Evolutionary conservation across 257 asterid genomes (phyloP).

Genomic region (Solanum sitiens): DNA sequence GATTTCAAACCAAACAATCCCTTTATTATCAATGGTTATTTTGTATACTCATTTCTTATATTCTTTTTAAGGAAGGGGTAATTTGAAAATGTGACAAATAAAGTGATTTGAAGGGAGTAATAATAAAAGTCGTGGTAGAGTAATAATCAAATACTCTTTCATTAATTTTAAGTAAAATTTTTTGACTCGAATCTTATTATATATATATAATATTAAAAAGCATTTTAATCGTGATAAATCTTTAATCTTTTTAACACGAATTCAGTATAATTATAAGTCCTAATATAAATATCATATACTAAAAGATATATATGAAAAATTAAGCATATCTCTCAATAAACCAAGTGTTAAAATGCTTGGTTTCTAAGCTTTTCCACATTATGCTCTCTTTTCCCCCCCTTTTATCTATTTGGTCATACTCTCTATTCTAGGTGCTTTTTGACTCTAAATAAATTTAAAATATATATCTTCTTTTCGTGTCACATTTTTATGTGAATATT

Average conservation of each 20-base stretch:
- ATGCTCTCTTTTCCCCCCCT: not conserved
- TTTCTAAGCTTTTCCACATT: not conserved
- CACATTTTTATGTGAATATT: not conserved
- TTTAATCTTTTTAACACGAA: no score
- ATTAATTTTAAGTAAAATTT: no score
- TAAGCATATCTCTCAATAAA: not conserved
- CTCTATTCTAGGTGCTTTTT: not conserved
- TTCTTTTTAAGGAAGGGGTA: no score
- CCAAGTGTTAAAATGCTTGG: constrained; percentile 6
- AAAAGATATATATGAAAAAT: not conserved
- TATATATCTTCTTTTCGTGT: not conserved
- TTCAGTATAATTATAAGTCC: not conserved
- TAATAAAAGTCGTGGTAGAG: not conserved
- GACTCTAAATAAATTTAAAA: not conserved
- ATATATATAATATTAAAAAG: not conserved
- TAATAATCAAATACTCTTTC: no score
- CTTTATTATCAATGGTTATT: not conserved
- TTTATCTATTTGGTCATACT: not conserved
- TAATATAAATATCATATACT: not conserved
- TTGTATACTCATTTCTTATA: not conserved
- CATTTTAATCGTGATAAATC: not conserved
- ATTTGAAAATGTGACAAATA: not conserved
- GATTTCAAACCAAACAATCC: not conserved
- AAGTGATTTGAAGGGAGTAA: not conserved
- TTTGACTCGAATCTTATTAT: fast-evolving